Evolutionary conservation across 2,329 filamentous ascomycete species (phyloP).

Genomic region (Pseudogymnoascus sp.): DNA sequence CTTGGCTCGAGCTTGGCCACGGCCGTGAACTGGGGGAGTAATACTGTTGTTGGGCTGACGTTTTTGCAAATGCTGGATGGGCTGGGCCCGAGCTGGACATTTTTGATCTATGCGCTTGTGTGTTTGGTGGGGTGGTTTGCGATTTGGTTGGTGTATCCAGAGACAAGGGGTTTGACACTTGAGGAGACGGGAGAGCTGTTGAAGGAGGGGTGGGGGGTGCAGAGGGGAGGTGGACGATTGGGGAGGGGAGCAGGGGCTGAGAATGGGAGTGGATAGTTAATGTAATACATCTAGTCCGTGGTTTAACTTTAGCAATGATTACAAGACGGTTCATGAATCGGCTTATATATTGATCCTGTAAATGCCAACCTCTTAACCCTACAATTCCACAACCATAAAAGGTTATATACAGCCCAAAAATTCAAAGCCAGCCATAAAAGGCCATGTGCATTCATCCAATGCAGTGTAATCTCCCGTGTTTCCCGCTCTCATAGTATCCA

Average conservation of each 20-base stretch:
- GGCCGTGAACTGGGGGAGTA: slow-evolving; percentile 79
- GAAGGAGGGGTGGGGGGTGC: slow-evolving; percentile 64
- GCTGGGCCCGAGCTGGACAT: slow-evolving; percentile 67
- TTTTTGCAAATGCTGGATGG: slow-evolving; percentile 82
- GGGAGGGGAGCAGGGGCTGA: not conserved
- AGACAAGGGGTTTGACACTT: slow-evolving; percentile 72
- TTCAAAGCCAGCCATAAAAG: not conserved
- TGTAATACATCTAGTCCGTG: not conserved
- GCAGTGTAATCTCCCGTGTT: not conserved
- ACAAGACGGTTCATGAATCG: not conserved
- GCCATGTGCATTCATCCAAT: not conserved
- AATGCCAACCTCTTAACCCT: not conserved
- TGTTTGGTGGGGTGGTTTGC: slow-evolving; percentile 60
- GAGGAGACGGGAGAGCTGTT: slow-evolving; percentile 72
- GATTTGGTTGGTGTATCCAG: slow-evolving; percentile 72
- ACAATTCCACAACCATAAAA: not conserved
- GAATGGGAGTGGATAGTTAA: not conserved
- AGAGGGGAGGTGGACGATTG: not conserved
- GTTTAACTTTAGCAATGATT: not conserved
- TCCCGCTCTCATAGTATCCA: not conserved
- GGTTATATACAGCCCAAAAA: not conserved
- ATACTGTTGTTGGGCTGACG: slow-evolving; percentile 76
- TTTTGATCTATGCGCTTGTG: slow-evolving; percentile 67
- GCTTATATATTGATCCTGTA: not conserved
- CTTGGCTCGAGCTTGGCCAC: slow-evolving; percentile 67